These are phyloP conservation scores for Gossypium rotundifolium DNA, from an alignment of 345 rosid species.

Conservation along the genomic window DNA sequence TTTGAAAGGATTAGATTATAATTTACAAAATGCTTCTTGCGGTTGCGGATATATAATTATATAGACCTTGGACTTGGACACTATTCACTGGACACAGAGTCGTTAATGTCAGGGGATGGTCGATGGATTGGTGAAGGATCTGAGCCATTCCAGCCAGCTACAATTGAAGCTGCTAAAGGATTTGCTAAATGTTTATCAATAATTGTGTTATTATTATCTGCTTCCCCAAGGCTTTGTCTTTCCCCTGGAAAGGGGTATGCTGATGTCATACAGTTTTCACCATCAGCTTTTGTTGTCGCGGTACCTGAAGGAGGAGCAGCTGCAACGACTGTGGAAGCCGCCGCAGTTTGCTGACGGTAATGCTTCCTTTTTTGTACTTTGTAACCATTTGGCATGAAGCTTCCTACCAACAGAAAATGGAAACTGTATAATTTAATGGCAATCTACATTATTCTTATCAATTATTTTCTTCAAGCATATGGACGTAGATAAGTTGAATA, in stretches of 20 bases:
- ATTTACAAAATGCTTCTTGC: not conserved
- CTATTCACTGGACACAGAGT: slow-evolving; percentile 36
- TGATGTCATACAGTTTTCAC: not conserved
- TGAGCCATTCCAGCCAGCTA: slow-evolving; percentile 28
- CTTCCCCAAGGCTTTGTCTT: not conserved
- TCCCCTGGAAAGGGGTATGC: not conserved
- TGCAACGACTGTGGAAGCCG: slow-evolving; percentile 10
- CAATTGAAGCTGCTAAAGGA: not conserved
- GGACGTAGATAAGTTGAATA: no score
- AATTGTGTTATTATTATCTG: slow-evolving; percentile 2
- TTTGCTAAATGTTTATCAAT: slow-evolving; percentile 9
- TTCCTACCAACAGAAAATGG: slow-evolving; percentile 32
- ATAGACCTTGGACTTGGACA: not conserved
- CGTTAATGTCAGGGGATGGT: slow-evolving; percentile 46
- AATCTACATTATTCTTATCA: no score
- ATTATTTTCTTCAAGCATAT: no score
- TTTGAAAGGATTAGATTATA: not conserved
- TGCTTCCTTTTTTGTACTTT: slow-evolving; percentile 28
- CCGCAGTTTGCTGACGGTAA: slow-evolving; percentile 11
- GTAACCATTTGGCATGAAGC: slow-evolving; percentile 42
- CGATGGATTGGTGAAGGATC: slow-evolving; percentile 25
- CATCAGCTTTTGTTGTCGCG: slow-evolving; percentile 20
- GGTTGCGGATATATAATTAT: no score
- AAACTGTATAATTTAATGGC: not conserved
- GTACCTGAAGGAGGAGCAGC: slow-evolving; percentile 10